These are phyloP conservation scores for Nasturtium officinale DNA, from an alignment of 345 rosid species.

Conservation along the genomic window DNA sequence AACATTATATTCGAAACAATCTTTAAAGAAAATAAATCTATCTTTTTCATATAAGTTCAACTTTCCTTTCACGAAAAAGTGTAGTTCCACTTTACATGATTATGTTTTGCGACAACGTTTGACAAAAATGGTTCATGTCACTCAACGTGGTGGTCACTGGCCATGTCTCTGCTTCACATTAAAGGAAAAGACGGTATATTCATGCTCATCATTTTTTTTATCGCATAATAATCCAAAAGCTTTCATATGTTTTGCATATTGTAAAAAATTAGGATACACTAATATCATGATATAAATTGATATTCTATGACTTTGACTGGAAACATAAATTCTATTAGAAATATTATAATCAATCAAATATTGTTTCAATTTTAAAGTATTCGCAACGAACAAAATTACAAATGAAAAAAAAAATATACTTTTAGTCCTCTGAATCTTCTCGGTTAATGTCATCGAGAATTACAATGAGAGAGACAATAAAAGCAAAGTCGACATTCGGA, in stretches of 20 bases:
- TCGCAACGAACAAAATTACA: not conserved
- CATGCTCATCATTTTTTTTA: no score
- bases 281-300: not conserved
- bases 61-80: no score
- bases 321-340: not conserved
- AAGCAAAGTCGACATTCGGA: conserved; percentile 43
- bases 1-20: no score
- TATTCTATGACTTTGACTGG: not conserved
- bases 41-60: no score
- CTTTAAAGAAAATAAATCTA: no score
- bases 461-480: conserved; percentile 43
- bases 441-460: conserved; percentile 46
- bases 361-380: not conserved
- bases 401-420: not conserved
- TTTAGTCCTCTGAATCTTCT: conserved; percentile 36
- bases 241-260: not conserved
- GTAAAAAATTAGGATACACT: not conserved
- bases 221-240: no score
- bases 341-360: not conserved
- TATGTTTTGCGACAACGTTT: no score
- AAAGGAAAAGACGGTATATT: no score
- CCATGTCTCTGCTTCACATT: no score
- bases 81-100: no score
- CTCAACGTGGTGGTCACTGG: no score
- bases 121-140: no score